Evolutionary conservation across 805 yeast species (phyloP).

Genomic region (Kregervanrija pseudodelftensis): DNA sequence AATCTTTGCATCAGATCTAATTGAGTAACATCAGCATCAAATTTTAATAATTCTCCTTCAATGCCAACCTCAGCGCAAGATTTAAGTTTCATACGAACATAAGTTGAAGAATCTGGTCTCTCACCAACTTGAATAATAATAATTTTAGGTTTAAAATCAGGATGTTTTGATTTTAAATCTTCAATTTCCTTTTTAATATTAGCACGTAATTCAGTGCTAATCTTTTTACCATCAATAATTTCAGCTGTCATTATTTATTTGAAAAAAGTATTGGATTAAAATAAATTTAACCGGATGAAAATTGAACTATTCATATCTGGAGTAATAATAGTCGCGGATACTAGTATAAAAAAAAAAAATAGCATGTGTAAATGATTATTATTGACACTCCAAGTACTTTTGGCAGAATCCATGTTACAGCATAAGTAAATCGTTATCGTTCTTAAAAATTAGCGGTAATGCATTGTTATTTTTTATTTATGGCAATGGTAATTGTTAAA

Average conservation of each 20-base stretch:
- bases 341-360: too few relatives aligned
- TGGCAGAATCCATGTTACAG: too few relatives aligned
- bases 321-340: too few relatives aligned
- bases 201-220: conserved; percentile 40
- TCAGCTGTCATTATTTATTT: conserved; percentile 22
- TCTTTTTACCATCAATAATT: conserved; percentile 54
- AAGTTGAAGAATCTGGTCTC: conserved; percentile 85
- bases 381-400: too few relatives aligned
- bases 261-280: background rate
- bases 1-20: conserved; percentile 52
- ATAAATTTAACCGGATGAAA: too few relatives aligned
- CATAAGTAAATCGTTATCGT: too few relatives aligned
- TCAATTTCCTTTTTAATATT: conserved; percentile 45
- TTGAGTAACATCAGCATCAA: conserved; percentile 58
- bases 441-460: too few relatives aligned
- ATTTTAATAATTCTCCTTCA: conserved; percentile 54
- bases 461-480: too few relatives aligned
- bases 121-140: conserved; percentile 86
- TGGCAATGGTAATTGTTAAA: too few relatives aligned
- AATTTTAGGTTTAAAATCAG: conserved; percentile 64
- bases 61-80: conserved; percentile 84
- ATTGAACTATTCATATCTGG: too few relatives aligned
- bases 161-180: conserved; percentile 32
- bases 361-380: too few relatives aligned
- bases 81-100: conserved; percentile 85